Evolutionary conservation across 202 grass and related monocot species (phyloP).

Genomic region (Alloteropsis angusta): DNA sequence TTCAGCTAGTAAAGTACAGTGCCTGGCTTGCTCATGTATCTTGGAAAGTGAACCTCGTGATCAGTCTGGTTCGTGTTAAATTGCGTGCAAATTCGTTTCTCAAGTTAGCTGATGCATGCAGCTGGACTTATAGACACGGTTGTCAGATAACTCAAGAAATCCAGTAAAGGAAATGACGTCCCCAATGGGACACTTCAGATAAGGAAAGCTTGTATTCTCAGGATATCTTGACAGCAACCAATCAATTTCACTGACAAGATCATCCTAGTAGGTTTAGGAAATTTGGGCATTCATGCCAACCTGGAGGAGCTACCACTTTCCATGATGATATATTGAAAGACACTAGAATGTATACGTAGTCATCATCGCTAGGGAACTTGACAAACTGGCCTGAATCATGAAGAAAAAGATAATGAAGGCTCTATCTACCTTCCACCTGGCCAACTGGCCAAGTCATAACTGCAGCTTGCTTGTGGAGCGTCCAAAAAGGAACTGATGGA

Average conservation of each 20-base stretch:
- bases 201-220: not conserved
- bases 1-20: not conserved
- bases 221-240: slow-evolving; percentile 4
- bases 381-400: not conserved
- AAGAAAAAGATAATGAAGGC: not conserved
- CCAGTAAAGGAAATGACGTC: not conserved
- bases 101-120: slow-evolving; percentile 2
- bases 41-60: not conserved
- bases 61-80: not conserved
- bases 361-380: not conserved
- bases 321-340: not conserved
- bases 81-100: not conserved
- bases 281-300: not conserved
- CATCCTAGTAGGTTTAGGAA: not conserved
- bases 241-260: not conserved
- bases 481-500: not conserved
- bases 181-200: not conserved
- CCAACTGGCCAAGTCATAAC: not conserved
- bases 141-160: slow-evolving; percentile 16
- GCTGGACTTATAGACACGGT: not conserved
- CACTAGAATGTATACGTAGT: not conserved
- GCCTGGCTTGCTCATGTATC: not conserved
- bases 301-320: not conserved
- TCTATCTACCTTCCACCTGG: not conserved
- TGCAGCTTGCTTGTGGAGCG: not conserved